Evolutionary conservation across 2,329 filamentous ascomycete species (phyloP).

Genomic region (Pseudogymnoascus sp.): DNA sequence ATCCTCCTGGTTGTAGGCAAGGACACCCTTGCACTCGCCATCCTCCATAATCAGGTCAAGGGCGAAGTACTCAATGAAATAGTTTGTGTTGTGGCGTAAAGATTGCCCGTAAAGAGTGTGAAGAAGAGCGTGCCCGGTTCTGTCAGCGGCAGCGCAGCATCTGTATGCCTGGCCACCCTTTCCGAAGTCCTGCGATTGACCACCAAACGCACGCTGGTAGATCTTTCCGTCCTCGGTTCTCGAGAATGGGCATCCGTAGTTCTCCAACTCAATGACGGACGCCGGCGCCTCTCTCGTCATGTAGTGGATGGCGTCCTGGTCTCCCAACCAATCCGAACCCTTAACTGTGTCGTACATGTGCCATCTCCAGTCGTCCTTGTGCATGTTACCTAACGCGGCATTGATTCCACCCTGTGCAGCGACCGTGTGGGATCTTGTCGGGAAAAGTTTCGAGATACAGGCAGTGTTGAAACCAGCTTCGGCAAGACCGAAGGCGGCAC

Average conservation of each 20-base stretch:
- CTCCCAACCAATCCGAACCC: conserved; percentile 93
- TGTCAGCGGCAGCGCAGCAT: conserved; percentile 91
- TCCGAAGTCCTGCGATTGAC: conserved; percentile 88
- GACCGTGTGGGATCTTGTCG: conserved; percentile 77
- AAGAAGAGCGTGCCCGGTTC: conserved; percentile 93
- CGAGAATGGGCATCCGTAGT: conserved; percentile 95
- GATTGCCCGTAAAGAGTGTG: conserved; percentile 99
- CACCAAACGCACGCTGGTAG: conserved; percentile 97
- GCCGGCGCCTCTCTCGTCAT: conserved; percentile 93
- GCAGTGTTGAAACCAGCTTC: conserved; percentile 87
- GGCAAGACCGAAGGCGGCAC: conserved; percentile 77
- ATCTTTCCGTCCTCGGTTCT: conserved; percentile 95
- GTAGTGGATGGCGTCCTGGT: conserved; percentile 97
- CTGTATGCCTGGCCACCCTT: conserved; percentile 98
- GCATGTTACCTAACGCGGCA: conserved; percentile 88
- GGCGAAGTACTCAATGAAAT: conserved; percentile 99
- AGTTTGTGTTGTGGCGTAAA: conserved; percentile 95
- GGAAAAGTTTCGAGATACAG: conserved; percentile 82
- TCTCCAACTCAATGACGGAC: conserved; percentile 89
- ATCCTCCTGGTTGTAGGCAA: conserved; percentile 98
- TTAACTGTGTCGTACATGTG: conserved; percentile 99
- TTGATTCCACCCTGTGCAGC: conserved; percentile 81
- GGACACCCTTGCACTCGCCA: conserved; percentile 89
- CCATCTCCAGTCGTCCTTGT: conserved; percentile 97
- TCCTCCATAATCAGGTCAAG: conserved; percentile 96